A percentile compares a stretch with the other conserved stretches of the same genome.
Evolutionary conservation across 2,329 filamentous ascomycete genomes (phyloP).

Genomic region (Pseudogymnoascus verrucosus): DNA sequence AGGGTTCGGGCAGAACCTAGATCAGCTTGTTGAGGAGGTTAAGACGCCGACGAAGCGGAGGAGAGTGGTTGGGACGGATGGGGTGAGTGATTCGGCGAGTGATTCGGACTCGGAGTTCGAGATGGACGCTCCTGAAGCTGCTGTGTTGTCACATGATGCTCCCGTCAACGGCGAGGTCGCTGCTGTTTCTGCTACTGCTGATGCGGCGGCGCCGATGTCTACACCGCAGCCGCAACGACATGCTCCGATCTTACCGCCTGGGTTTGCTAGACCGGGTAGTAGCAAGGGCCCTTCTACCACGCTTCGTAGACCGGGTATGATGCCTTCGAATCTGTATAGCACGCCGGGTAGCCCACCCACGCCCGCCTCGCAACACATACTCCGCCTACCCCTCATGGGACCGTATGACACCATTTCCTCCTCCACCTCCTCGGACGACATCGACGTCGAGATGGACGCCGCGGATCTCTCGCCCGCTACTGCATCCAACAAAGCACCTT

Average conservation of each 20-base stretch:
- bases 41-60: slow-evolving; percentile 36
- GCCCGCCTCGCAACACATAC: neutral
- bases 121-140: slow-evolving; percentile 34
- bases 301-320: neutral
- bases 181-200: neutral
- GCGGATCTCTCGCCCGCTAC: slow-evolving; percentile 55
- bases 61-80: neutral
- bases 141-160: slow-evolving; percentile 21
- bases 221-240: slow-evolving; percentile 16
- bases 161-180: neutral
- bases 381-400: neutral
- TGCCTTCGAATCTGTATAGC: neutral
- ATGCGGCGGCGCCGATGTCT: neutral
- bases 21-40: slow-evolving; percentile 52
- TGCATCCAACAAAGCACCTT: slow-evolving; percentile 68
- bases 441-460: slow-evolving; percentile 50
- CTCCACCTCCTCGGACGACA: slow-evolving; percentile 28
- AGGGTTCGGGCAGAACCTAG: slow-evolving; percentile 55
- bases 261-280: neutral
- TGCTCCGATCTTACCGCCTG: slow-evolving; percentile 12
- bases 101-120: slow-evolving; percentile 48
- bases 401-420: neutral
- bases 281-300: neutral
- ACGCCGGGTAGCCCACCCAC: neutral
- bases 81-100: neutral